These are phyloP conservation scores for Irpex sp. DNA, from an alignment of 1,284 basidiomycete species.

Conservation along the genomic window DNA sequence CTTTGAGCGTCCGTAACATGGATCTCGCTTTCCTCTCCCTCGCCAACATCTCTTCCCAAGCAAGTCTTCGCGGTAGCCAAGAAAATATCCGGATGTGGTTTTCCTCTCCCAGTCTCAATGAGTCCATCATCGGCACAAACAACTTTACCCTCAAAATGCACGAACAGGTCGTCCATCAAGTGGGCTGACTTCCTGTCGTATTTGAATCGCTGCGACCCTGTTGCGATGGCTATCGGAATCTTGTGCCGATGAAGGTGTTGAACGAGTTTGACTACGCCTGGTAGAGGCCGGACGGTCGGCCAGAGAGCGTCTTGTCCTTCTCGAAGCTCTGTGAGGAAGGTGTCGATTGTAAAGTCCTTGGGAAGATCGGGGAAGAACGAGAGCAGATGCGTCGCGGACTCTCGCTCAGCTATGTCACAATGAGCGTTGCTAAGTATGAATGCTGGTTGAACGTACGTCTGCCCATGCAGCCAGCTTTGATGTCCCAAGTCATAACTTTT, in stretches of 20 bases:
- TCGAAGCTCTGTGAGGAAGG: slow-evolving; percentile 55
- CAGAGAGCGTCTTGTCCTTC: slow-evolving; percentile 57
- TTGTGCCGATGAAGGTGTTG: slow-evolving; percentile 59
- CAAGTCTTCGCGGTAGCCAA: slow-evolving; percentile 58
- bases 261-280: slow-evolving; percentile 64
- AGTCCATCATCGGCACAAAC: slow-evolving; percentile 67
- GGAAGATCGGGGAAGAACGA: slow-evolving; percentile 71
- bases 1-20: slow-evolving; percentile 34
- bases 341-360: slow-evolving; percentile 45
- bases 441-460: slow-evolving; percentile 50
- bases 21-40: slow-evolving; percentile 31
- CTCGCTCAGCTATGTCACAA: slow-evolving; percentile 51
- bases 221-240: slow-evolving; percentile 75
- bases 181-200: slow-evolving; percentile 63
- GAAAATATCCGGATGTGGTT: slow-evolving; percentile 77
- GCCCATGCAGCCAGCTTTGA: slow-evolving; percentile 81
- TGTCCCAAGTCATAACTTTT: slow-evolving; percentile 78
- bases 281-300: slow-evolving; percentile 64
- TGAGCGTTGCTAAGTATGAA: not conserved
- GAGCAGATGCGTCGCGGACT: slow-evolving; percentile 61
- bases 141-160: slow-evolving; percentile 54
- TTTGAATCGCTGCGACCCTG: slow-evolving; percentile 63
- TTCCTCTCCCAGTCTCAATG: slow-evolving; percentile 40
- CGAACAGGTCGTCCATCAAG: slow-evolving; percentile 34
- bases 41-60: slow-evolving; percentile 50